Evolutionary conservation across 352 stramenopile species (phyloP).

Genomic region (Paralagenidium karlingii): DNA sequence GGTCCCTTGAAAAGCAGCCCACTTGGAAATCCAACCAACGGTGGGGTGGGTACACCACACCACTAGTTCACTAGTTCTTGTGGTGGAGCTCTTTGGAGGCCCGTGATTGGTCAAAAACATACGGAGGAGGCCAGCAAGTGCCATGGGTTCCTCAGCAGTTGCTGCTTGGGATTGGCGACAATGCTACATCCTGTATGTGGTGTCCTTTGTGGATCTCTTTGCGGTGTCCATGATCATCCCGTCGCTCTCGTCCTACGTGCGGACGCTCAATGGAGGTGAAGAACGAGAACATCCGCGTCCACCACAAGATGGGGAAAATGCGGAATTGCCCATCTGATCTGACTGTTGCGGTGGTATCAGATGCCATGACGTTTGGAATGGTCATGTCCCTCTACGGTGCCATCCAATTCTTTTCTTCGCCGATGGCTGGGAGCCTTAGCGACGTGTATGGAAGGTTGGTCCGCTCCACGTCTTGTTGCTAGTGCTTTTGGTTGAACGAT

Average conservation of each 20-base stretch:
- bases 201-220: constrained; percentile 74
- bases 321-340: no score
- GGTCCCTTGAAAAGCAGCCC: no score
- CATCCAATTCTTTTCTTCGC: constrained; percentile 73
- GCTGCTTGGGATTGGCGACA: no score
- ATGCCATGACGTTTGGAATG: constrained; percentile 46
- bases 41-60: no score
- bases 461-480: neutral
- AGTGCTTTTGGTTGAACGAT: neutral
- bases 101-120: no score
- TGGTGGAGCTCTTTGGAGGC: no score
- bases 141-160: no score
- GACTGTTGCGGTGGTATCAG: constrained; percentile 3
- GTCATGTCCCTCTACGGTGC: constrained; percentile 80
- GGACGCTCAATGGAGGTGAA: constrained; percentile 50
- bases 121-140: no score
- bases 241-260: constrained; percentile 64
- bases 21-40: no score
- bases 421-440: constrained; percentile 55
- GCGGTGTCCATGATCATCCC: constrained; percentile 79
- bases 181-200: constrained; percentile 59
- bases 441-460: constrained; percentile 44
- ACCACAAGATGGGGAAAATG: neutral
- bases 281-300: neutral
- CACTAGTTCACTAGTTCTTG: no score